Percentiles rank a stretch among this genome's conserved stretches.
Evolutionary conservation across 192 early-diverging fungal genomes (phyloP).

Genomic region (Coemansia javaensis): DNA sequence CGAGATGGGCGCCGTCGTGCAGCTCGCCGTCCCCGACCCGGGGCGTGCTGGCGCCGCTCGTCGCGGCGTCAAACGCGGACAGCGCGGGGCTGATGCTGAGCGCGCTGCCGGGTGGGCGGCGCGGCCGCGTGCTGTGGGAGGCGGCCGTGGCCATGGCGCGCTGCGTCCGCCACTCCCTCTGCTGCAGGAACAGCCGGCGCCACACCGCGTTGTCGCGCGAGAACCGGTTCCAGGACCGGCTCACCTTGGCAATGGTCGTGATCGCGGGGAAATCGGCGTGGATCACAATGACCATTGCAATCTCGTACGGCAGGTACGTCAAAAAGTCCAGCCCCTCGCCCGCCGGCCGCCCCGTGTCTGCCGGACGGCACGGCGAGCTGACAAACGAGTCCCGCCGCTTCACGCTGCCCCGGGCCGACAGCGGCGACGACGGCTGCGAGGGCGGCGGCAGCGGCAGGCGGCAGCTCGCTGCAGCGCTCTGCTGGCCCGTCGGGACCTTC

Average conservation of each 20-base stretch:
- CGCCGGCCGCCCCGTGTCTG: neutral
- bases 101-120: neutral
- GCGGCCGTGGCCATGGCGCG: constrained; percentile 22
- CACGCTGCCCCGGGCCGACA: constrained; percentile 7
- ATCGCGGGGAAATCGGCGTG: constrained; percentile 61
- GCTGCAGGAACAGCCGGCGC: constrained; percentile 57
- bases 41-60: constrained; percentile 26
- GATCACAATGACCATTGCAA: constrained; percentile 63
- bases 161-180: constrained; percentile 52
- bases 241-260: constrained; percentile 58
- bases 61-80: neutral
- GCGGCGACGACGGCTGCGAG: neutral
- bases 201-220: constrained; percentile 70
- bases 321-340: constrained; percentile 55
- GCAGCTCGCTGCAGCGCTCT: constrained; percentile 4
- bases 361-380: constrained; percentile 11
- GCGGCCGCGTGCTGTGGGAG: neutral
- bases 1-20: neutral
- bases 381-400: constrained; percentile 50
- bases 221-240: constrained; percentile 62
- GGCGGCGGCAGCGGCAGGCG: neutral
- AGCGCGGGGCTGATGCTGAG: neutral
- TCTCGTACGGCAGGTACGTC: constrained; percentile 64
- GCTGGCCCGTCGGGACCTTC: constrained; percentile 1
- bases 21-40: constrained; percentile 22